Evolutionary conservation across 2,329 filamentous ascomycete species (phyloP).

Genomic region (Alternaria incomplexa): DNA sequence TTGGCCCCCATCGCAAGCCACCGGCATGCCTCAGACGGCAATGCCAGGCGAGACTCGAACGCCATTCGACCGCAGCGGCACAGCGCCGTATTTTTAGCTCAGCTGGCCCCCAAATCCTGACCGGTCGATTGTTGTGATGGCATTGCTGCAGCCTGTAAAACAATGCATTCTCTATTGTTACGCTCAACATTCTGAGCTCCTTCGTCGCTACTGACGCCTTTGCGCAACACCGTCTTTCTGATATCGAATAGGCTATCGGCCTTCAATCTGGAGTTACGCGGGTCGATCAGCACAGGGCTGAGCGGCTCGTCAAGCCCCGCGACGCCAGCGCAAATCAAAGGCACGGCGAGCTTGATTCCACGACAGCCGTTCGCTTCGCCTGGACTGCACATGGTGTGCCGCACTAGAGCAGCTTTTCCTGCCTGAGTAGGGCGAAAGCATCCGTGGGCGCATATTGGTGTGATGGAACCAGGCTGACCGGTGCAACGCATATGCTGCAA

Average conservation of each 20-base stretch:
- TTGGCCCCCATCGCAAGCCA: constrained; percentile 17
- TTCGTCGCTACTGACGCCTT: not conserved
- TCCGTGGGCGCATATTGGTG: constrained; percentile 11
- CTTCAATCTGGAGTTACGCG: constrained; percentile 2
- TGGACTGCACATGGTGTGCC: not conserved
- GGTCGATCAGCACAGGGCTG: constrained; percentile 4
- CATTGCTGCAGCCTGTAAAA: not conserved
- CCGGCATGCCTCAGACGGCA: constrained; percentile 4
- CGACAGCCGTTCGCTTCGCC: constrained; percentile 1
- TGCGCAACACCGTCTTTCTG: not conserved
- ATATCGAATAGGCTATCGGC: not conserved
- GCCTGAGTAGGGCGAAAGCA: not conserved
- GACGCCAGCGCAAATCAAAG: not conserved
- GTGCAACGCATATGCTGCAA: constrained; percentile 18
- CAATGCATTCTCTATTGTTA: not conserved
- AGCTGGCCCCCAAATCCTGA: constrained; percentile 5
- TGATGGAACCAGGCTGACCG: constrained; percentile 23
- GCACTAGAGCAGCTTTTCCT: not conserved
- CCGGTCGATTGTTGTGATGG: not conserved
- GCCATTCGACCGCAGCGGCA: constrained; percentile 10
- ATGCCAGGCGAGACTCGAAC: constrained; percentile 14
- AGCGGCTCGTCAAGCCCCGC: not conserved
- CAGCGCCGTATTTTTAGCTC: constrained; percentile 25
- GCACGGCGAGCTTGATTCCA: constrained; percentile 6
- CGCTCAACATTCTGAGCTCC: not conserved